Conservation (phyloP, 2,329 filamentous ascomycete species). For the Zymoseptoria tritici region DNA sequence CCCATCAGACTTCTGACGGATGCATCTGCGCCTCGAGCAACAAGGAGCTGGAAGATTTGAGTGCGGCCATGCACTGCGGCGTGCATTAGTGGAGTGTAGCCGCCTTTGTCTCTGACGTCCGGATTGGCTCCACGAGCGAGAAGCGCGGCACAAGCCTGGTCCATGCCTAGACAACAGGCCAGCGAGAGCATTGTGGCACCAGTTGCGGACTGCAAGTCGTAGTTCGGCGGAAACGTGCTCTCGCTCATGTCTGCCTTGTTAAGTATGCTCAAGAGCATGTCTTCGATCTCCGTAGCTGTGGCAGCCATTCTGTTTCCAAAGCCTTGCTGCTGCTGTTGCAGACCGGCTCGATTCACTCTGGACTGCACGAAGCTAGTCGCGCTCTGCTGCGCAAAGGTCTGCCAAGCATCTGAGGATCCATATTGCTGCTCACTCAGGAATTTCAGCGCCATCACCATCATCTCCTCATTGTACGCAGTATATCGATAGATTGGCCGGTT, state of each 20-base stretch:
- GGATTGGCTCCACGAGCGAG: conserved; percentile 71
- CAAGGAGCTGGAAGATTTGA: conserved; percentile 68
- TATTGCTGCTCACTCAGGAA: conserved; percentile 30
- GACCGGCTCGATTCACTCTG: conserved; percentile 16
- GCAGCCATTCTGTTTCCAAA: conserved; percentile 13
- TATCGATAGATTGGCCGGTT: conserved; percentile 38
- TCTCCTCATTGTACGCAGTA: conserved; percentile 40
- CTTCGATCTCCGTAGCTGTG: conserved; percentile 8
- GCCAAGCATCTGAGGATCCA: conserved; percentile 26
- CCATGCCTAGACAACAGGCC: conserved; percentile 66
- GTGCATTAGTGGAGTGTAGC: conserved; percentile 75
- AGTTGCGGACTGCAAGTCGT: conserved; percentile 54
- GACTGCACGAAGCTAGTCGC: conserved; percentile 21
- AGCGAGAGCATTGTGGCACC: conserved; percentile 78
- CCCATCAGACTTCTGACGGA: conserved; percentile 62
- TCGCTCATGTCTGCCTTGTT: conserved; percentile 62
- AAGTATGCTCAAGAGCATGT: conserved; percentile 7
- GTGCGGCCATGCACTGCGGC: conserved; percentile 68
- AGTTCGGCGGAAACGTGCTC: conserved; percentile 57
- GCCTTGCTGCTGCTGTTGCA: conserved; percentile 9
- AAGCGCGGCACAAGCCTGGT: conserved; percentile 68
- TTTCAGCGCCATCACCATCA: conserved; percentile 51
- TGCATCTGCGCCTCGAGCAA: conserved; percentile 65
- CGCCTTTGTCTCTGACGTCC: conserved; percentile 66
- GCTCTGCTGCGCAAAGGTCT: conserved; percentile 22